A percentile compares a stretch with the other conserved stretches of the same genome.
These are phyloP conservation scores for Guyanaporus albipodus DNA, from an alignment of 768 basidiomycete species.

Conservation along the genomic window DNA sequence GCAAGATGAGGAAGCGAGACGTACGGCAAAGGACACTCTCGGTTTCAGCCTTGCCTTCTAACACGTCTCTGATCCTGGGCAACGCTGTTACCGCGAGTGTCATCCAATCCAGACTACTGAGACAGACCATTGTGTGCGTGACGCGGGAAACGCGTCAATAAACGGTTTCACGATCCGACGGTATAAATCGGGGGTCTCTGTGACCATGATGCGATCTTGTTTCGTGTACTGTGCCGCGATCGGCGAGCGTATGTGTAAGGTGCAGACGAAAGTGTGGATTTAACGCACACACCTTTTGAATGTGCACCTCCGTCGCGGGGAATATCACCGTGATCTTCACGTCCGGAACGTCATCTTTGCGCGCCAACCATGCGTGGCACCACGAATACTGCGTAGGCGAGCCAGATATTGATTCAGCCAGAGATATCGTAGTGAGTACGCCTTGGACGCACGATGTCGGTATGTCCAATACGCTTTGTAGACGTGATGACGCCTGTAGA, in stretches of 20 bases:
- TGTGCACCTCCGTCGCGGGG: conserved; percentile 88
- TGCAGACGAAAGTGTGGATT: not conserved
- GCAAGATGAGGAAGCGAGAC: conserved; percentile 71
- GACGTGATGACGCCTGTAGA: conserved; percentile 39
- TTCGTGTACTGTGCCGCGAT: conserved; percentile 57
- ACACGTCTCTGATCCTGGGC: conserved; percentile 79
- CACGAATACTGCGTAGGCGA: conserved; percentile 66
- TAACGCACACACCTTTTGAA: conserved; percentile 51
- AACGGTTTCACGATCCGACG: conserved; percentile 67
- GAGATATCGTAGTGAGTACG: not conserved
- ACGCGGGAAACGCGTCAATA: conserved; percentile 67
- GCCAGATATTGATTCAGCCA: not conserved
- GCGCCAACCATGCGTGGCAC: conserved; percentile 67
- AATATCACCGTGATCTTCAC: conserved; percentile 81
- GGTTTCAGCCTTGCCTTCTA: conserved; percentile 71
- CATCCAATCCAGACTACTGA: not conserved
- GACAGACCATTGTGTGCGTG: conserved; percentile 75
- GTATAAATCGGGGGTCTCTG: conserved; percentile 82
- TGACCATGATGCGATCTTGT: conserved; percentile 69
- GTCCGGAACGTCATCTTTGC: conserved; percentile 46
- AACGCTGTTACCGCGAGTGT: too few species aligned
- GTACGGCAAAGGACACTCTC: conserved; percentile 66
- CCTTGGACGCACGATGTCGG: conserved; percentile 56
- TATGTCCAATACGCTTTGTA: conserved; percentile 50
- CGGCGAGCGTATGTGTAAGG: too few species aligned